Evolutionary conservation across 805 yeast genomes (phyloP).

Genomic region (Lachancea nothofagi): DNA sequence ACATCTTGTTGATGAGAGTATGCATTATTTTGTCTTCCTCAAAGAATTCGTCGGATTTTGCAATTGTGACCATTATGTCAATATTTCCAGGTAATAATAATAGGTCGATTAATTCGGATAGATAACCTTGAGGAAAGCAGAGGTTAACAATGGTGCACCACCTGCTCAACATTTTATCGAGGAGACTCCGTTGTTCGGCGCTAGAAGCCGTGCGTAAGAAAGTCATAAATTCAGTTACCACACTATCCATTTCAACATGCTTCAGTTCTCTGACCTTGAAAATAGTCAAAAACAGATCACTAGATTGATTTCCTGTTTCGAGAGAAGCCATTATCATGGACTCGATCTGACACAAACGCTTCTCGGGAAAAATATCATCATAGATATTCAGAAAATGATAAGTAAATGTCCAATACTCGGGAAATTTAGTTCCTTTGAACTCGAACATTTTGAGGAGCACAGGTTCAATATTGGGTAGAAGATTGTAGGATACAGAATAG

Average conservation of each 20-base stretch:
- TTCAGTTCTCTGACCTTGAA: conserved; percentile 49
- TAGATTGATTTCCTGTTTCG: conserved; percentile 1
- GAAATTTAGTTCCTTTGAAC: conserved; percentile 11
- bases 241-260: conserved; percentile 22
- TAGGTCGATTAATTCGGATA: conserved; percentile 27
- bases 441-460: conserved; percentile 26
- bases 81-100: conserved; percentile 27
- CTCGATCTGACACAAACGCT: conserved; percentile 1
- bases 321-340: conserved; percentile 1
- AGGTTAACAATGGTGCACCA: conserved; percentile 49
- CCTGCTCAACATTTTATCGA: conserved; percentile 37
- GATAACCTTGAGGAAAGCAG: conserved; percentile 30
- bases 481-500: conserved; percentile 28
- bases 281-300: conserved; percentile 32
- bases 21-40: conserved; percentile 43
- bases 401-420: conserved; percentile 41
- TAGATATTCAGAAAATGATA: conserved; percentile 46
- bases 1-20: conserved; percentile 24
- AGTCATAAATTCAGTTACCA: conserved; percentile 24
- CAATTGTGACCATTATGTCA: conserved; percentile 20
- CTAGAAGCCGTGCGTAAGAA: conserved; percentile 15
- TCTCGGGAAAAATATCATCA: conserved; percentile 32
- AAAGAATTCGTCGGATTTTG: conserved; percentile 39
- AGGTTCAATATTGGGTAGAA: conserved; percentile 21
- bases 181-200: conserved; percentile 9